Conservation (phyloP, 208 protist genomes). For the Leishmania braziliensis region DNA sequence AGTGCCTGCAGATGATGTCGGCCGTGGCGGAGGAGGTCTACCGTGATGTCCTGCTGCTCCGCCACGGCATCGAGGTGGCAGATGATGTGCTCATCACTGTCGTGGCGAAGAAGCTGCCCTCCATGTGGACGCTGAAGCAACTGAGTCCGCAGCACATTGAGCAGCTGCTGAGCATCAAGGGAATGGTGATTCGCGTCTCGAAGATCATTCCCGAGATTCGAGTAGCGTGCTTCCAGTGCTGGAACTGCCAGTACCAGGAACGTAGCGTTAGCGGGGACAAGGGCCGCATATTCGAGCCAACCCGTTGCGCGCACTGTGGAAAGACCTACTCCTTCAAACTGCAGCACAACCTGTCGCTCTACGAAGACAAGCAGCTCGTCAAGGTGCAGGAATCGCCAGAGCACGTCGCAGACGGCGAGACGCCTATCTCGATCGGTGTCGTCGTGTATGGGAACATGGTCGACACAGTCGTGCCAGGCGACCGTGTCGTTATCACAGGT, state of each 20-base stretch:
- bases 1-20: slow-evolving; percentile 90
- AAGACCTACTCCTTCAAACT: slow-evolving; percentile 88
- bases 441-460: slow-evolving; percentile 96
- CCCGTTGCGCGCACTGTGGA: slow-evolving; percentile 92
- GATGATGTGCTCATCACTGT: slow-evolving; percentile 71
- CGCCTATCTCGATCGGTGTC: slow-evolving; percentile 97
- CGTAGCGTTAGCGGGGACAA: slow-evolving; percentile 80
- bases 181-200: slow-evolving; percentile 93
- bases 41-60: slow-evolving; percentile 51
- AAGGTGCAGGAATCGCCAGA: slow-evolving; percentile 98
- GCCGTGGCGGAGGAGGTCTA: slow-evolving; percentile 80
- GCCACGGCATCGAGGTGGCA: slow-evolving; percentile 45
- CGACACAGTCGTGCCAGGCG: slow-evolving; percentile 96
- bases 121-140: slow-evolving; percentile 66
- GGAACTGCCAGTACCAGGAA: slow-evolving; percentile 88
- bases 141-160: slow-evolving; percentile 82
- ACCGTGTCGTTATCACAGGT: slow-evolving; percentile 98
- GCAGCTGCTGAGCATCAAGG: slow-evolving; percentile 83
- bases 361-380: slow-evolving; percentile 97
- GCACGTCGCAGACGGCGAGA: slow-evolving; percentile 98
- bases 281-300: slow-evolving; percentile 96
- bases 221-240: slow-evolving; percentile 96
- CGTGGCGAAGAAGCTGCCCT: slow-evolving; percentile 65
- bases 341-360: slow-evolving; percentile 96
- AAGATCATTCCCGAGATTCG: slow-evolving; percentile 93